Evolutionary conservation across 176 grass and related monocot species (phyloP).

Genomic region (Carex littledalei): DNA sequence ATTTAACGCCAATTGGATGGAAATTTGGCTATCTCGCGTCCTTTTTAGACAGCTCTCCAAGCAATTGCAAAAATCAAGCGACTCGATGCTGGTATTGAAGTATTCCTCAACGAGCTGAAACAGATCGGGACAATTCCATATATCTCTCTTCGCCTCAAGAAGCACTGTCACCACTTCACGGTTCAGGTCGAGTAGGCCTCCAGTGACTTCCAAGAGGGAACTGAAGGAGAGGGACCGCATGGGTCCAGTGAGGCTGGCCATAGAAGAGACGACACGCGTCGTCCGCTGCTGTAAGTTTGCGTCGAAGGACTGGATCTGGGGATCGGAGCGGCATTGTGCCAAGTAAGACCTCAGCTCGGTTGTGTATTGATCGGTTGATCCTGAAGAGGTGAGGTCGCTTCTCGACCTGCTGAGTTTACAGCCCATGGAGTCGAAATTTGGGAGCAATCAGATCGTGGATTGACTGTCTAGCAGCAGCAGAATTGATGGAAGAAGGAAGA

Average conservation of each 20-base stretch:
- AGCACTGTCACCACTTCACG: constrained; percentile 28
- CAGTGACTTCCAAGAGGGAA: constrained; percentile 33
- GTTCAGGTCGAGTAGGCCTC: constrained; percentile 25
- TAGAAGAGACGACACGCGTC: constrained; percentile 24
- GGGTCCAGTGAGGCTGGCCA: constrained; percentile 17
- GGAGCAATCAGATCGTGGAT: not conserved
- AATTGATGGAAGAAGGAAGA: not conserved
- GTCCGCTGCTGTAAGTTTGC: constrained; percentile 29
- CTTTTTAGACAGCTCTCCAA: constrained; percentile 38
- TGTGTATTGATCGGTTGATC: not conserved
- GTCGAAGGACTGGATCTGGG: constrained; percentile 37
- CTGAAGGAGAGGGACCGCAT: constrained; percentile 33
- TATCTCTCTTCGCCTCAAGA: constrained; percentile 27
- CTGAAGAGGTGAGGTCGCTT: not conserved
- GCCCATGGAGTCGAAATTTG: not conserved
- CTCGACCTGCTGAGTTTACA: constrained; percentile 14
- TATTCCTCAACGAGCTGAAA: constrained; percentile 38
- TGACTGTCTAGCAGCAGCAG: not conserved
- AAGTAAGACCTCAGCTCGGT: constrained; percentile 34
- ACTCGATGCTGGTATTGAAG: constrained; percentile 32
- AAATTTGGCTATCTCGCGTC: constrained; percentile 31
- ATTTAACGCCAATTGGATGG: constrained; percentile 28
- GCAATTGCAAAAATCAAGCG: constrained; percentile 36
- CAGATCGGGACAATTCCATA: constrained; percentile 32
- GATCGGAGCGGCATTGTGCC: constrained; percentile 29